Evolutionary conservation across 805 yeast species (phyloP).

Genomic region (Ogataea degrootiae): DNA sequence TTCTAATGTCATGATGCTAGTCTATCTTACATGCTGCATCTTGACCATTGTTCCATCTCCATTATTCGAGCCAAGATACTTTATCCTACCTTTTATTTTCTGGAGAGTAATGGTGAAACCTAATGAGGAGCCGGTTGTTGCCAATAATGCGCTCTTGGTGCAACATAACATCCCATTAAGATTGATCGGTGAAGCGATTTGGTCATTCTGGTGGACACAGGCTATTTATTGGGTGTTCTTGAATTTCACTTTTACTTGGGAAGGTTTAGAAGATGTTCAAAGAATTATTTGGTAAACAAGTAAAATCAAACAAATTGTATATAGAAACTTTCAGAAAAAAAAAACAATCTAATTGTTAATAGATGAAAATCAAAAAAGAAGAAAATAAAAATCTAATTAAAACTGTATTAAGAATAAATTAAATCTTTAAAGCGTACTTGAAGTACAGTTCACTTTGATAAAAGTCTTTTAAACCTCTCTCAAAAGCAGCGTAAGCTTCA

Average conservation of each 20-base stretch:
- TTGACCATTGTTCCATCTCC: conserved; percentile 84
- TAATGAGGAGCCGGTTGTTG: conserved; percentile 26
- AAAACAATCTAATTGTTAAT: not conserved
- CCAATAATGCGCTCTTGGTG: conserved; percentile 1
- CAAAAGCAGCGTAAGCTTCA: conserved; percentile 38
- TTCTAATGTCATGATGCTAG: conserved; percentile 38
- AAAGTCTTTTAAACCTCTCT: conserved; percentile 27
- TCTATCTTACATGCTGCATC: conserved; percentile 47
- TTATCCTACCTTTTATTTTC: conserved; percentile 71
- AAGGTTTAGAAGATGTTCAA: conserved; percentile 54
- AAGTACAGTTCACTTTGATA: conserved; percentile 5
- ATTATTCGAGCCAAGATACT: conserved; percentile 89
- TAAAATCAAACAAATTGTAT: conserved; percentile 1
- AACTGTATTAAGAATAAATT: not conserved
- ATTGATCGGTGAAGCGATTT: conserved; percentile 49
- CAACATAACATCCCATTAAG: conserved; percentile 30
- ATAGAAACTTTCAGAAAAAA: not conserved
- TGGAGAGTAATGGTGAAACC: conserved; percentile 62
- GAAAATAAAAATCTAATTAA: not conserved
- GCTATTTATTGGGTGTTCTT: conserved; percentile 53
- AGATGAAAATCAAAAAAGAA: not conserved
- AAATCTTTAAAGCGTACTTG: not conserved
- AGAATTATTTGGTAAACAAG: conserved; percentile 78
- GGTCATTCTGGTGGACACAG: conserved; percentile 56
- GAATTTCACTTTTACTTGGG: conserved; percentile 63